Percentiles rank a stretch among this genome's conserved stretches.
phyloP scores from a whole-genome alignment of 306 rosid species.

The Quercus dentata region DNA sequence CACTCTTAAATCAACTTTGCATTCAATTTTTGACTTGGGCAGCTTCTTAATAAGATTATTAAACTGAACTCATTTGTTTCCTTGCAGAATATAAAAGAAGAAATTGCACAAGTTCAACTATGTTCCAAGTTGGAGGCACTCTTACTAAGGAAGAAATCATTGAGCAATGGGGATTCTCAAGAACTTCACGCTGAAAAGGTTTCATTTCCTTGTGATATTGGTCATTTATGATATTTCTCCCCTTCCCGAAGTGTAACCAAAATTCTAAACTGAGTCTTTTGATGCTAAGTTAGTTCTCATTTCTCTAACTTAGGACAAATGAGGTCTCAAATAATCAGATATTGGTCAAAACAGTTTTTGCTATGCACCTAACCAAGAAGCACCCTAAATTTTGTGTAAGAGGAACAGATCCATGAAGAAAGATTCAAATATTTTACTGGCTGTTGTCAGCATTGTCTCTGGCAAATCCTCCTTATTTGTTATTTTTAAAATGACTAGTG shows the following conservation, averaged over 20 bases:
- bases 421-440: neutral
- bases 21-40: constrained; percentile 2
- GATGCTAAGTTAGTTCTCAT: neutral
- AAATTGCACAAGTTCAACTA: constrained; percentile 44
- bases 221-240: constrained; percentile 2
- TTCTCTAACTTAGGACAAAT: constrained; percentile 12
- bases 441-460: neutral
- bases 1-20: constrained; percentile 9
- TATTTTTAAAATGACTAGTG: neutral
- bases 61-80: constrained; percentile 18
- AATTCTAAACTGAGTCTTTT: neutral
- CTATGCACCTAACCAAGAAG: neutral
- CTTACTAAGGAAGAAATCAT: constrained; percentile 64
- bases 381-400: neutral
- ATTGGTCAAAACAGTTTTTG: constrained; percentile 5
- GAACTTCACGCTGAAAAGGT: constrained; percentile 75
- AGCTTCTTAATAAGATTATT: constrained; percentile 14
- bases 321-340: constrained; percentile 7
- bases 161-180: constrained; percentile 58
- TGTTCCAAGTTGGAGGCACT: constrained; percentile 69
- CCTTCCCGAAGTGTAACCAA: neutral
- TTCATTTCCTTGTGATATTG: constrained; percentile 25
- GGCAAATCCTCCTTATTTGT: neutral
- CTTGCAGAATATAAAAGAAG: constrained; percentile 59
- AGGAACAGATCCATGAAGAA: neutral